Evolutionary conservation across 805 yeast genomes (phyloP), one percentile per base, ranked within the genome.

Genomic region (Ogataea sp.): DNA sequence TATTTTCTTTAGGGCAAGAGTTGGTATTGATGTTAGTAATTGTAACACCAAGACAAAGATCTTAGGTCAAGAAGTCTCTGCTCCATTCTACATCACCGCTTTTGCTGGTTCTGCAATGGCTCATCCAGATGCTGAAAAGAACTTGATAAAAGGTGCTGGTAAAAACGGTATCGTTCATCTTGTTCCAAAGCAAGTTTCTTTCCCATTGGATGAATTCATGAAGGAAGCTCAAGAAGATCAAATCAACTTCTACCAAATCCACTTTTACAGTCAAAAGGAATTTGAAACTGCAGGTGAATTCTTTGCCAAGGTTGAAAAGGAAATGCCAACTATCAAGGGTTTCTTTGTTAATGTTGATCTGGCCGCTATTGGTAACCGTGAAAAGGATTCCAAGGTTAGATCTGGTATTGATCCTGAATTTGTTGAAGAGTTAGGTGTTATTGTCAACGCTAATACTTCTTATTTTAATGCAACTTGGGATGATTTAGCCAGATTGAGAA

Each of bases 91-190:
- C 53, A 75, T 82, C 40, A 75, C 93, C 15, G 95, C 96, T 1
- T 83, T 96, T 17, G 95, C 96, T 1, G 71, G 88, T 37, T 94
- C 94, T 24, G 78, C 77, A 48, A 67, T 89, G 47, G 95, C 96
- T 6, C 90, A 89, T 54, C 82, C 82, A 2, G 93, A 83, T 31
- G 96, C 95, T 37, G 96, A 89, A 58, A 71, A 69, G 40, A 80
- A 80, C n/a, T 68, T 89, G 41, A 80, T 95, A 2, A 66, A 78
- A 49, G 83, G 85, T 6, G 83, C 90, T 13, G 83, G 73, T 23
- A 64, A 67, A 36, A 80, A 82, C 34, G 73, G 64, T 20, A 61
- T 78, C 20, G 73, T 81, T 32, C 95, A 88, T 58, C 83, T 89
- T 88, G 76, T 89, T 39, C 89, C 96, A 4, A 85, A 93, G 3